Conservation (phyloP, 345 rosid genomes). For the Eucalyptus coolabah region DNA sequence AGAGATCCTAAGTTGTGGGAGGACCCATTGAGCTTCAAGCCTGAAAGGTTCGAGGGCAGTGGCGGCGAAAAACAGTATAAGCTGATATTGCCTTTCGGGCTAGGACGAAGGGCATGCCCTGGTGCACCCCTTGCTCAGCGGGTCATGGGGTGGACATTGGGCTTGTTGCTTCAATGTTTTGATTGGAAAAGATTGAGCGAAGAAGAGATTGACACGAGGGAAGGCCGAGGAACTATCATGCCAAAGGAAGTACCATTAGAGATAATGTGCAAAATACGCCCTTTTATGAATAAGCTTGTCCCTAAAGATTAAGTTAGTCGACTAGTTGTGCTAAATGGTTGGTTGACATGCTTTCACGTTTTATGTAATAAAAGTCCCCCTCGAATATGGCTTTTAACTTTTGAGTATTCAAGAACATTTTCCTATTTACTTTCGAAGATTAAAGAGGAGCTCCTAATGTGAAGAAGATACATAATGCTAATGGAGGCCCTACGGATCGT, state of each 20-base stretch:
- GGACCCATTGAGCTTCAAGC: conserved; percentile 23
- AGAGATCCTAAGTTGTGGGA: conserved; percentile 31
- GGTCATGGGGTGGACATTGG: conserved; percentile 15
- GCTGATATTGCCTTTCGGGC: conserved; percentile 23
- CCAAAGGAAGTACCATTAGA: conserved; percentile 24
- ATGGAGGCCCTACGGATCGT: not conserved
- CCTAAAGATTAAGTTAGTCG: not conserved
- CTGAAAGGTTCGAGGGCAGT: conserved; percentile 26
- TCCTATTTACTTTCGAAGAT: not conserved
- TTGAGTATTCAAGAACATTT: not conserved
- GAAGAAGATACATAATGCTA: not conserved
- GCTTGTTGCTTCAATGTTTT: conserved; percentile 35
- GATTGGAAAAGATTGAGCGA: conserved; percentile 31
- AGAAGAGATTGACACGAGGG: conserved; percentile 20
- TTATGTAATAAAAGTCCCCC: not conserved
- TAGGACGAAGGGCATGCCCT: conserved; percentile 43
- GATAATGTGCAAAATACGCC: conserved; percentile 29
- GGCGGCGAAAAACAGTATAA: not conserved
- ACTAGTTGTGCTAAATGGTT: not conserved
- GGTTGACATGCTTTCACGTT: not conserved
- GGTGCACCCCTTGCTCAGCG: conserved; percentile 26
- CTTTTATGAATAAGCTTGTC: not conserved
- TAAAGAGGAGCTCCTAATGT: not conserved
- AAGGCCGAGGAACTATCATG: conserved; percentile 14
- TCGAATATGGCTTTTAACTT: not conserved